Percentiles rank a stretch among this genome's conserved stretches.
Conservation (phyloP, 2,329 filamentous ascomycete species). For the Fusarium sp. region DNA sequence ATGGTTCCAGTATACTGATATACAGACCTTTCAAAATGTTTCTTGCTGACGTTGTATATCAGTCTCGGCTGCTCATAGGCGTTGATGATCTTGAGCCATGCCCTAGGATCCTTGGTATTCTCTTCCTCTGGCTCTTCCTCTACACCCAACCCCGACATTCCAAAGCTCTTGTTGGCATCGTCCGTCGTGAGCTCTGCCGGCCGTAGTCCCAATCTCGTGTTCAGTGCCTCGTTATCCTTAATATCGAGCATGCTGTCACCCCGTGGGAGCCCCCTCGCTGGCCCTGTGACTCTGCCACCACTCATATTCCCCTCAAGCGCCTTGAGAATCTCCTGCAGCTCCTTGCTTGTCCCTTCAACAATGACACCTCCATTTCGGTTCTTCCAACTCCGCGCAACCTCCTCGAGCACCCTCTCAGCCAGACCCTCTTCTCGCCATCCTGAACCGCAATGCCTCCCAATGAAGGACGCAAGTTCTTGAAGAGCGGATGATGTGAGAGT, state of each 20-base stretch:
- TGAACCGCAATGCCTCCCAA: slow-evolving; percentile 93
- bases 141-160: slow-evolving; percentile 65
- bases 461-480: slow-evolving; percentile 86
- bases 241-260: slow-evolving; percentile 73
- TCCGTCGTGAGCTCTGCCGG: slow-evolving; percentile 62
- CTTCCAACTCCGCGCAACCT: slow-evolving; percentile 93
- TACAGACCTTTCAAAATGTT: slow-evolving; percentile 84
- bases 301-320: slow-evolving; percentile 88
- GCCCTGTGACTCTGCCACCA: slow-evolving; percentile 77
- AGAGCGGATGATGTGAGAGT: slow-evolving; percentile 90
- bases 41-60: slow-evolving; percentile 82
- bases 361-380: slow-evolving; percentile 89
- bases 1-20: not conserved
- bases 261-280: slow-evolving; percentile 62
- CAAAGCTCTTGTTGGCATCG: slow-evolving; percentile 75
- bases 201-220: slow-evolving; percentile 68
- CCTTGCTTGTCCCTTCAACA: slow-evolving; percentile 82
- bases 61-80: slow-evolving; percentile 89
- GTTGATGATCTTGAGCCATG: slow-evolving; percentile 85
- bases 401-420: slow-evolving; percentile 91
- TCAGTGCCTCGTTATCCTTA: slow-evolving; percentile 63
- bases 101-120: slow-evolving; percentile 74
- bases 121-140: slow-evolving; percentile 69
- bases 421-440: slow-evolving; percentile 97
- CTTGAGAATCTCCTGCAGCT: slow-evolving; percentile 85